Percentiles rank a stretch among this genome's conserved stretches.
Conservation (phyloP, 2,329 filamentous ascomycete genomes). For the Aspergillus alliaceus region DNA sequence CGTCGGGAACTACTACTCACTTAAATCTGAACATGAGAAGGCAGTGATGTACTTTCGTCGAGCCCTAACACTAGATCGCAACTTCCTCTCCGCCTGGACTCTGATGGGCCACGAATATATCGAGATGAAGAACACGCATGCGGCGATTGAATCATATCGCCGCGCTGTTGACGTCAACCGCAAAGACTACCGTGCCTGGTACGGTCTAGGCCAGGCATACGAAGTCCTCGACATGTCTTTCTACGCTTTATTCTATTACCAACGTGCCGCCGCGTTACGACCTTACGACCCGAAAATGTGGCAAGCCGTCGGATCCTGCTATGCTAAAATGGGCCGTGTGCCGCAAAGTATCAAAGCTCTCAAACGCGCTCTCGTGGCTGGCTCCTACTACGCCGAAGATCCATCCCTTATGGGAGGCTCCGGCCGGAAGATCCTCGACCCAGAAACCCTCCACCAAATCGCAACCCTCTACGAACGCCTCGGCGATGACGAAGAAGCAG, state of each 20-base stretch:
- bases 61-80: constrained; percentile 83
- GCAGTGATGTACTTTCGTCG: constrained; percentile 97
- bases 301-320: constrained; percentile 90
- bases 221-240: constrained; percentile 98
- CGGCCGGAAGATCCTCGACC: constrained; percentile 69
- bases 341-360: constrained; percentile 93
- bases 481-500: constrained; percentile 74
- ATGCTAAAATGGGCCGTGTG: constrained; percentile 82
- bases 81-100: constrained; percentile 93
- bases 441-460: constrained; percentile 87
- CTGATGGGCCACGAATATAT: constrained; percentile 99
- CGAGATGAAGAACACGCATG: constrained; percentile 97
- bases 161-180: constrained; percentile 94
- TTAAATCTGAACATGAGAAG: constrained; percentile 94
- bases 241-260: constrained; percentile 96
- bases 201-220: constrained; percentile 93
- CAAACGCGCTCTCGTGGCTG: constrained; percentile 86
- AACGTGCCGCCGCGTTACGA: constrained; percentile 87
- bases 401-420: constrained; percentile 20
- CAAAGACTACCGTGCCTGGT: constrained; percentile 97
- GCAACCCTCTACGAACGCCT: constrained; percentile 84
- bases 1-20: constrained; percentile 93
- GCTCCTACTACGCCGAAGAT: constrained; percentile 69
- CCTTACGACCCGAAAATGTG: constrained; percentile 99
- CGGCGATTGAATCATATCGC: constrained; percentile 94